A percentile compares a stretch with the other conserved stretches of the same genome.
Evolutionary conservation across 352 stramenopile species (phyloP).

Genomic region (Pythium plurisporium): DNA sequence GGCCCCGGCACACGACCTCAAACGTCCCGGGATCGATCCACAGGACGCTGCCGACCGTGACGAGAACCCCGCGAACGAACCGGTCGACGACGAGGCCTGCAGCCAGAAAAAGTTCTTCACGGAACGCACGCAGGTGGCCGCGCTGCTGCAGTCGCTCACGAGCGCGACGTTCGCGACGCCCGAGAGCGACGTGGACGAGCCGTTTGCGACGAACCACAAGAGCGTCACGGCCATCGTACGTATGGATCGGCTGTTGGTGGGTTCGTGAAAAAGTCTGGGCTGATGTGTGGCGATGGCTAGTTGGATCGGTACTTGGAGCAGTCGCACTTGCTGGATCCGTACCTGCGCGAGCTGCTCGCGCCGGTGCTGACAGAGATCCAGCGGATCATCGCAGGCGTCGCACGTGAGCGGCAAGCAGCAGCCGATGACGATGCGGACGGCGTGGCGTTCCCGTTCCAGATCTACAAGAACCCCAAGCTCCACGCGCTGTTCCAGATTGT

Average conservation of each 20-base stretch:
- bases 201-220: constrained; percentile 35
- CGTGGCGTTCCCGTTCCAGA: constrained; percentile 67
- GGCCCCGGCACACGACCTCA: too few species aligned
- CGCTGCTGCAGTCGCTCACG: constrained; percentile 39
- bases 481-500: constrained; percentile 89
- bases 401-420: constrained; percentile 19
- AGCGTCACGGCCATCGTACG: constrained; percentile 50
- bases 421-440: not conserved
- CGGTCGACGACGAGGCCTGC: constrained; percentile 19
- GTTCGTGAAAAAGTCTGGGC: too few species aligned
- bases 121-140: constrained; percentile 44
- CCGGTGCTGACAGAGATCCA: constrained; percentile 64
- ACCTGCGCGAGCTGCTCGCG: constrained; percentile 74
- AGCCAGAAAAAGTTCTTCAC: constrained; percentile 53
- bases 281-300: constrained; percentile 22
- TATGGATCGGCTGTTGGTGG: too few species aligned
- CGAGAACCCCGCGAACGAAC: too few species aligned
- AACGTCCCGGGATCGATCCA: too few species aligned
- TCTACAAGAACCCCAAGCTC: constrained; percentile 66
- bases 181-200: constrained; percentile 44
- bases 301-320: constrained; percentile 89
- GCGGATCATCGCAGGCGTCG: constrained; percentile 40
- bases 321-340: constrained; percentile 86
- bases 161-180: constrained; percentile 29
- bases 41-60: too few species aligned